Percentiles rank a stretch among this genome's conserved stretches.
These are phyloP conservation scores for Aquilaria malaccensis DNA, from an alignment of 345 rosid species.

Conservation along the genomic window DNA sequence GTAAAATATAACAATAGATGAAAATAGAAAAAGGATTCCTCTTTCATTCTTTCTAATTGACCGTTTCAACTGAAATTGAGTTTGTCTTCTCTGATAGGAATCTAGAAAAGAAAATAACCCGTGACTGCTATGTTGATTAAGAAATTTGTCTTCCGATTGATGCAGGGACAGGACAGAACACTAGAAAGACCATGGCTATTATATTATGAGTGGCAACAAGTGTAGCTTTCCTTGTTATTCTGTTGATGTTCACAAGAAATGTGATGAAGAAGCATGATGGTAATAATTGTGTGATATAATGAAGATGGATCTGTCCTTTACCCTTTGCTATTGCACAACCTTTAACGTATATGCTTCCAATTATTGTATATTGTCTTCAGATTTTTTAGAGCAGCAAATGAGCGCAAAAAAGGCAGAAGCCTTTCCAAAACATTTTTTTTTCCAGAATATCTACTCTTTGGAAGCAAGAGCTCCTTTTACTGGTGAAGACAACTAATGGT, in stretches of 20 bases:
- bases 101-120: neutral
- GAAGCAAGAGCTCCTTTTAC: conserved; percentile 8
- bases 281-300: conserved; percentile 16
- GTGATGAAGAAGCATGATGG: conserved; percentile 82
- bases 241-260: conserved; percentile 68
- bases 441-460: conserved; percentile 13
- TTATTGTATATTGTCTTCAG: neutral
- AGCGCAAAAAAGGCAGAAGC: conserved; percentile 6
- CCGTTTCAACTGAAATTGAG: neutral
- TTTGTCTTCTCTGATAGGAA: neutral
- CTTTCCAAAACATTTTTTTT: conserved; percentile 20
- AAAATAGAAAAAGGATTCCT: conserved; percentile 1
- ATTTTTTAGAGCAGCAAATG: conserved; percentile 10
- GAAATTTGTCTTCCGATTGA: conserved; percentile 10
- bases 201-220: conserved; percentile 93
- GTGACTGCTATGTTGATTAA: no score
- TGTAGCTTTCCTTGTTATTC: conserved; percentile 80
- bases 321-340: no score
- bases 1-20: conserved; percentile 12
- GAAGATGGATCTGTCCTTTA: neutral
- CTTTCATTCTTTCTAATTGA: neutral
- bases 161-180: conserved; percentile 50
- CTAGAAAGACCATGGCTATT: conserved; percentile 96
- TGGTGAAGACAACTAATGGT: conserved; percentile 11
- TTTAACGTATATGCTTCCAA: neutral